Conservation (phyloP, 495 filamentous ascomycete species). For the Letharia lupina region DNA sequence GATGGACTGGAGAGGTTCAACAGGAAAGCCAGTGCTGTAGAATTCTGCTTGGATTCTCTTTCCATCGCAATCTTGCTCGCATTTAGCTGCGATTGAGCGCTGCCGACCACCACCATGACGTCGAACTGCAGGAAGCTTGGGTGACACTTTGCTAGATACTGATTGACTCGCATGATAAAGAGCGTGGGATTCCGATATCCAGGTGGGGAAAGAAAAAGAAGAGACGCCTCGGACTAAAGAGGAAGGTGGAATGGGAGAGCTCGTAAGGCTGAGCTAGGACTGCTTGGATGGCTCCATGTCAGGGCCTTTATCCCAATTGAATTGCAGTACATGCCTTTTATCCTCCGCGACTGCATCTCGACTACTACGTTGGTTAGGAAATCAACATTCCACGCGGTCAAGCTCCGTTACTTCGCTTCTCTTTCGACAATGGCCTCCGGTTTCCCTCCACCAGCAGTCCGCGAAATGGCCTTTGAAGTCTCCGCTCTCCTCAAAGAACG, state of each 20-base stretch:
- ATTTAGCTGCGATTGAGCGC: background rate
- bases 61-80: background rate
- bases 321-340: background rate
- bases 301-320: background rate
- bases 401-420: background rate
- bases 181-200: background rate
- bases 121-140: background rate
- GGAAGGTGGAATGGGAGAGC: background rate
- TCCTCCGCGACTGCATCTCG: background rate
- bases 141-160: background rate
- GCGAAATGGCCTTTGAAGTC: conserved; percentile 42
- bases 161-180: background rate
- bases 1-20: background rate
- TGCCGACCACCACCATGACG: background rate
- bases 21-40: background rate
- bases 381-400: background rate
- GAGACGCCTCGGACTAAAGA: background rate
- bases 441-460: conserved; percentile 45
- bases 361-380: background rate
- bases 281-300: background rate
- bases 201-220: background rate
- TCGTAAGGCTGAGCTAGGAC: background rate
- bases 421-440: conserved; percentile 7
- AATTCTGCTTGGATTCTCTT: background rate
- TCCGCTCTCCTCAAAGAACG: conserved; percentile 42